Evolutionary conservation across 805 yeast species (phyloP).

Genomic region (Pichia heedii): DNA sequence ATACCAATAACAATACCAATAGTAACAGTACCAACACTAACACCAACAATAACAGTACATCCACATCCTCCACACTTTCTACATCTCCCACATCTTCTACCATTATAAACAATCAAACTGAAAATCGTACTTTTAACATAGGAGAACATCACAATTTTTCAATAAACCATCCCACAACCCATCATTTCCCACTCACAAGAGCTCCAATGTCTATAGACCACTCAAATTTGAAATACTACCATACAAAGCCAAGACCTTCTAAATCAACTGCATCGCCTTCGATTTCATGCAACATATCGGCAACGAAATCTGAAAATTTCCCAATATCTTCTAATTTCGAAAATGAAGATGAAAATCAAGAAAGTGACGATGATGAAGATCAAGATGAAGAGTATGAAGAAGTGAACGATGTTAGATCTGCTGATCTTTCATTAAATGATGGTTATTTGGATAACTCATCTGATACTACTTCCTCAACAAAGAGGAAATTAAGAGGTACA

Average conservation of each 20-base stretch:
- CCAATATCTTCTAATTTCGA: neutral
- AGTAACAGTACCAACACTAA: too few relatives aligned
- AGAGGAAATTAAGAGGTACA: conserved; percentile 12
- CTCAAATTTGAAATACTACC: conserved; percentile 5
- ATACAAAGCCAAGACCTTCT: neutral
- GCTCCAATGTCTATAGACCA: conserved; percentile 13
- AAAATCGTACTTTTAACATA: neutral
- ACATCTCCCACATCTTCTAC: neutral
- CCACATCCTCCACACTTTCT: too few relatives aligned
- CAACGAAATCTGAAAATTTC: neutral
- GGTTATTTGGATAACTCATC: conserved; percentile 10
- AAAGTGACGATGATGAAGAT: neutral
- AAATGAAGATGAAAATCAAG: too few relatives aligned
- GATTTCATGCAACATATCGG: neutral
- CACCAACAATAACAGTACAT: too few relatives aligned
- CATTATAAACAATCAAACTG: neutral
- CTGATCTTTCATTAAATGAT: too few relatives aligned
- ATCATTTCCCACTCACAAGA: conserved; percentile 22
- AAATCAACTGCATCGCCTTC: neutral
- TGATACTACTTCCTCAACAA: conserved; percentile 4
- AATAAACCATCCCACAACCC: conserved; percentile 13
- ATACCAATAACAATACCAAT: too few relatives aligned
- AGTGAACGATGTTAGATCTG: conserved; percentile 12
- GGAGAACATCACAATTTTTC: conserved; percentile 15
- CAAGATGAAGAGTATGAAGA: too few relatives aligned